phyloP scores from a whole-genome alignment of 164 flowering plant species.

The Platanus orientalis region DNA sequence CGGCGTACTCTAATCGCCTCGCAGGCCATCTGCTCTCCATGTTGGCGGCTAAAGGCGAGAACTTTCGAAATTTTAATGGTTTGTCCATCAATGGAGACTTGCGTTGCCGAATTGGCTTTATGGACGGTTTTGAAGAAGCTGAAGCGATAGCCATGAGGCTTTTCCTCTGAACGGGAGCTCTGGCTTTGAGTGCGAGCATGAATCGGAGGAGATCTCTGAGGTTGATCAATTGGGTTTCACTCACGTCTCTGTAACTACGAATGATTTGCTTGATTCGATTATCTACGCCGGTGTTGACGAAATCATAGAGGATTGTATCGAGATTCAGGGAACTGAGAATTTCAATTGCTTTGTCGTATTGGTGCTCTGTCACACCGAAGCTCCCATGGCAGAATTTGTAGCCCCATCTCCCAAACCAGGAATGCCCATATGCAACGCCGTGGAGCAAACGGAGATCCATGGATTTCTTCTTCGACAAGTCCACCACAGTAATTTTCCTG shows the following conservation, averaged over 20 bases:
- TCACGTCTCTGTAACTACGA: conserved; percentile 40
- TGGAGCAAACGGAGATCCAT: conserved; percentile 80
- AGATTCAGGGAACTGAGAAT: conserved; percentile 51
- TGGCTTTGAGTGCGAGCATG: conserved; percentile 55
- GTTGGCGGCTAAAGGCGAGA: conserved; percentile 15
- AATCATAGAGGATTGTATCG: conserved; percentile 37
- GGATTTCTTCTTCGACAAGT: conserved; percentile 50
- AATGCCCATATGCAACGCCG: conserved; percentile 69
- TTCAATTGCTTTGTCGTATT: conserved; percentile 52
- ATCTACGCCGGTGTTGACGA: conserved; percentile 9
- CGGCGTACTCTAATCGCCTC: conserved; percentile 38
- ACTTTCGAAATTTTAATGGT: conserved; percentile 11
- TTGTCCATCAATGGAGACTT: conserved; percentile 27
- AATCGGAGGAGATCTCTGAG: conserved; percentile 55
- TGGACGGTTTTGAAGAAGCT: conserved; percentile 5
- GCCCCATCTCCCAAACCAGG: conserved; percentile 96
- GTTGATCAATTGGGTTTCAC: conserved; percentile 48
- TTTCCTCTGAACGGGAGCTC: conserved; percentile 18
- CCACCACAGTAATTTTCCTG: conserved; percentile 70
- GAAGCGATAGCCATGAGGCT: neutral
- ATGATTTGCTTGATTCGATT: conserved; percentile 40
- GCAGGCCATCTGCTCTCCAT: conserved; percentile 46
- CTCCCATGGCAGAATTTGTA: conserved; percentile 69
- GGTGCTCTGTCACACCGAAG: conserved; percentile 53
- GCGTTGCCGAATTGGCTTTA: conserved; percentile 4